A percentile compares a stretch with the other conserved stretches of the same genome.
Evolutionary conservation across 2,329 filamentous ascomycete species (phyloP).

Genomic region (Penicillium occitanis): DNA sequence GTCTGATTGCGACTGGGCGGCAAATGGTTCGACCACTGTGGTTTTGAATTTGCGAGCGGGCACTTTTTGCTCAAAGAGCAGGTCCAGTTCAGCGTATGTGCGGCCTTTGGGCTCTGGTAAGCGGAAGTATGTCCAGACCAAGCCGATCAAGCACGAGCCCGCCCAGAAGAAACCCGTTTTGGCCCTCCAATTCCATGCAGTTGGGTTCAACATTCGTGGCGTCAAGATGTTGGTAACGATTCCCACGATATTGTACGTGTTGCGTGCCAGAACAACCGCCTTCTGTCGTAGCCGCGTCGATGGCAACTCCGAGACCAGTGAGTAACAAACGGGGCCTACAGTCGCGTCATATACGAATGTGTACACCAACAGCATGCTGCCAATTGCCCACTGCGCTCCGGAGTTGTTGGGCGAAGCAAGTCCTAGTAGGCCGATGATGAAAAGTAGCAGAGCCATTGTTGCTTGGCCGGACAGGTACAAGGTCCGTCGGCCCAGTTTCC

Average conservation of each 20-base stretch:
- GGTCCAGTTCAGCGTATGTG: constrained; percentile 41
- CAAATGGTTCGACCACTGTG: constrained; percentile 37
- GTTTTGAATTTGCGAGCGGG: constrained; percentile 31
- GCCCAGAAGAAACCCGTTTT: constrained; percentile 33
- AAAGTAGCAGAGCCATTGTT: constrained; percentile 27
- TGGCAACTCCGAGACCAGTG: constrained; percentile 43
- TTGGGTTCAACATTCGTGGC: constrained; percentile 42
- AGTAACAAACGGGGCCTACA: constrained; percentile 35
- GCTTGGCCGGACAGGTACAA: constrained; percentile 37
- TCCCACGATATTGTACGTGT: constrained; percentile 40
- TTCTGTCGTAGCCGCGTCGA: constrained; percentile 46
- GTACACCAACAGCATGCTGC: constrained; percentile 57
- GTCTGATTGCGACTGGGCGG: constrained; percentile 29
- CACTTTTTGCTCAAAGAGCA: constrained; percentile 41
- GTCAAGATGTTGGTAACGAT: constrained; percentile 43
- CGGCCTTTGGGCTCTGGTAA: constrained; percentile 34
- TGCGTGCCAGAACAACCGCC: constrained; percentile 46
- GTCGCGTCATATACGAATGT: constrained; percentile 63
- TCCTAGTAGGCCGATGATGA: constrained; percentile 18
- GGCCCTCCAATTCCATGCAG: constrained; percentile 28
- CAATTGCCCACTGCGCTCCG: constrained; percentile 39
- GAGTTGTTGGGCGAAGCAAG: constrained; percentile 11
- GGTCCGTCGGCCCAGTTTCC: constrained; percentile 39
- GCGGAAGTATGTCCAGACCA: constrained; percentile 1
- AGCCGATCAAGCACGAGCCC: constrained; percentile 19